A percentile compares a stretch with the other conserved stretches of the same genome.
Evolutionary conservation across 495 filamentous ascomycete species (phyloP).

Genomic region (Podospora fimiseda): DNA sequence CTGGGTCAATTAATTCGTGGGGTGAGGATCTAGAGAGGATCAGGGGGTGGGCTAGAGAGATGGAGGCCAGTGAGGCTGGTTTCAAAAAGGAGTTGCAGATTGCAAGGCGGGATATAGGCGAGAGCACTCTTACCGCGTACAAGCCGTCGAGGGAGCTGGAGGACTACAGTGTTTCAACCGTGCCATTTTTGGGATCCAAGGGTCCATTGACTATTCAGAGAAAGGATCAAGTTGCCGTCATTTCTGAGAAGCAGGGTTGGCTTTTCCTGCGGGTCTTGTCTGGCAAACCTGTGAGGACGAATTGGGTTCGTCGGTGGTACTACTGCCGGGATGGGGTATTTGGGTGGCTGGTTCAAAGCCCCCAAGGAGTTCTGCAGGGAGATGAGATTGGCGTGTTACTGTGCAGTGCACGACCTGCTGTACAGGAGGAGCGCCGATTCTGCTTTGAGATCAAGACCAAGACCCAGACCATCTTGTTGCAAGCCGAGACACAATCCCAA

Average conservation of each 20-base stretch:
- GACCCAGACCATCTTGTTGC: conserved; percentile 78
- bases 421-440: conserved; percentile 88
- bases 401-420: conserved; percentile 83
- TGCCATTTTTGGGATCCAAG: conserved; percentile 72
- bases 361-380: conserved; percentile 85
- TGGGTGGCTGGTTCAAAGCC: conserved; percentile 85
- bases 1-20: conserved; percentile 37
- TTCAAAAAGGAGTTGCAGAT: conserved; percentile 73
- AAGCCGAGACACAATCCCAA: conserved; percentile 87
- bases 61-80: conserved; percentile 73
- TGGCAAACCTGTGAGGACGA: conserved; percentile 79
- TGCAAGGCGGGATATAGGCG: conserved; percentile 78
- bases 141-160: conserved; percentile 87
- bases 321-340: conserved; percentile 94
- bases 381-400: conserved; percentile 93
- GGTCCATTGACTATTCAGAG: conserved; percentile 53
- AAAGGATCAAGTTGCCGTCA: conserved; percentile 38
- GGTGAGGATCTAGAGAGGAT: conserved; percentile 80
- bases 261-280: conserved; percentile 73
- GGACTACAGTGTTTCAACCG: conserved; percentile 81
- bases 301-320: conserved; percentile 89
- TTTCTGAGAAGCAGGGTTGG: conserved; percentile 88
- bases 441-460: conserved; percentile 99
- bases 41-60: conserved; percentile 83
- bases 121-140: conserved; percentile 58